phyloP scores from a whole-genome alignment of 805 yeast species.

The Lipomyces lipofer region DNA sequence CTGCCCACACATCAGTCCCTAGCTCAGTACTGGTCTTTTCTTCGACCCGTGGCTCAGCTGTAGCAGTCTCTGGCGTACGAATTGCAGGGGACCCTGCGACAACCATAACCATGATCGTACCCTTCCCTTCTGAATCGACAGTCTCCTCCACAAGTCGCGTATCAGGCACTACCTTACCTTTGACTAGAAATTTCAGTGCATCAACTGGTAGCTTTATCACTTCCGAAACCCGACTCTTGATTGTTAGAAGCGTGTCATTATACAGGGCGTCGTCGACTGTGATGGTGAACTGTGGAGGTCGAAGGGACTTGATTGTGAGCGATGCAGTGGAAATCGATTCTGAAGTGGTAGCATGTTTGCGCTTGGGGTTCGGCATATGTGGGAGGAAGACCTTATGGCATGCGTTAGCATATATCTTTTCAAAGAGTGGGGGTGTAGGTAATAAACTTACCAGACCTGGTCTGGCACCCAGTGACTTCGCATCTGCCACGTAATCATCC shows the following conservation, averaged over 20 bases:
- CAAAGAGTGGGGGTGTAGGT: too few species aligned
- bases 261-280: slow-evolving; percentile 4
- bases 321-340: background rate
- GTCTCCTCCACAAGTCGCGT: slow-evolving; percentile 21
- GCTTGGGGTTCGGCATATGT: slow-evolving; percentile 21
- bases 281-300: slow-evolving; percentile 24
- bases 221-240: slow-evolving; percentile 9
- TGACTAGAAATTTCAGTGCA: slow-evolving; percentile 15
- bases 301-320: slow-evolving; percentile 25
- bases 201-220: slow-evolving; percentile 9
- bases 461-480: slow-evolving; percentile 6
- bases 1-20: slow-evolving; percentile 15
- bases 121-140: slow-evolving; percentile 20
- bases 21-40: slow-evolving; percentile 3
- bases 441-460: slow-evolving; percentile 13
- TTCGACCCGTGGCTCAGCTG: slow-evolving; percentile 1
- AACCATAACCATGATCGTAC: slow-evolving; percentile 28
- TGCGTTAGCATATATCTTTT: too few species aligned
- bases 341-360: background rate
- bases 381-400: slow-evolving; percentile 18
- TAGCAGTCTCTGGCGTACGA: background rate
- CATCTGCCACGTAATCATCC: slow-evolving; percentile 21
- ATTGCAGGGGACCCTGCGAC: slow-evolving; percentile 11
- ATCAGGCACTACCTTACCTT: slow-evolving; percentile 28
- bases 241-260: slow-evolving; percentile 20